phyloP scores from a whole-genome alignment of 257 asterid species.

The Solanum chmielewskii region DNA sequence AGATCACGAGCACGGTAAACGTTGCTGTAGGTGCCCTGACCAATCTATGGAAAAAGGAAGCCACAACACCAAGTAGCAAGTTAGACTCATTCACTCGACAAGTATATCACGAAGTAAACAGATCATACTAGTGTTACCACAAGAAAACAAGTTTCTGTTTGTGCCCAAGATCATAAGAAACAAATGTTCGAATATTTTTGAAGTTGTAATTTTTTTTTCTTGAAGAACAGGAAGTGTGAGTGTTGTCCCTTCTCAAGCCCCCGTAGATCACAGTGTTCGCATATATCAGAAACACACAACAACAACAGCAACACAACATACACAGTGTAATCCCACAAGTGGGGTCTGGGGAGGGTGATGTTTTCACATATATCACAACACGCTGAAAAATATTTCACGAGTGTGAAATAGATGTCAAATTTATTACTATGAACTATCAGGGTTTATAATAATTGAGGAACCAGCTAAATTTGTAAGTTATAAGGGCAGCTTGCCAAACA shows the following conservation, averaged over 20 bases:
- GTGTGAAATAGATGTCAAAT: background rate
- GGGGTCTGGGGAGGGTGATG: background rate
- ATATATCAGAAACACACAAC: background rate
- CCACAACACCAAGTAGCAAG: background rate
- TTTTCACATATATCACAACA: background rate
- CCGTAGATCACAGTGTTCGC: background rate
- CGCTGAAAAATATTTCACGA: background rate
- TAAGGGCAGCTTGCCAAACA: background rate
- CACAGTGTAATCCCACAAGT: background rate
- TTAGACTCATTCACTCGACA: background rate
- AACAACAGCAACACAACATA: background rate
- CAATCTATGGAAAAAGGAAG: slow-evolving; percentile 44
- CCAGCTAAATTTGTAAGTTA: background rate
- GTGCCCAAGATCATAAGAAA: background rate
- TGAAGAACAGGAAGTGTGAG: background rate
- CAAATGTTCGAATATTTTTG: background rate
- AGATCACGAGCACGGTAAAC: slow-evolving; percentile 95
- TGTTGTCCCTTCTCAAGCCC: background rate
- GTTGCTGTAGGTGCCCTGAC: slow-evolving; percentile 94
- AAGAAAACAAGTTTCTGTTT: background rate
- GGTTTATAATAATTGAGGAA: background rate
- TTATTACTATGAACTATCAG: background rate
- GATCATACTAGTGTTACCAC: background rate
- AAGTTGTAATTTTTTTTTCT: background rate
- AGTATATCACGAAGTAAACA: background rate